These are phyloP conservation scores for Olyra latifolia DNA, from an alignment of 176 grass and related monocot species.

Conservation along the genomic window DNA sequence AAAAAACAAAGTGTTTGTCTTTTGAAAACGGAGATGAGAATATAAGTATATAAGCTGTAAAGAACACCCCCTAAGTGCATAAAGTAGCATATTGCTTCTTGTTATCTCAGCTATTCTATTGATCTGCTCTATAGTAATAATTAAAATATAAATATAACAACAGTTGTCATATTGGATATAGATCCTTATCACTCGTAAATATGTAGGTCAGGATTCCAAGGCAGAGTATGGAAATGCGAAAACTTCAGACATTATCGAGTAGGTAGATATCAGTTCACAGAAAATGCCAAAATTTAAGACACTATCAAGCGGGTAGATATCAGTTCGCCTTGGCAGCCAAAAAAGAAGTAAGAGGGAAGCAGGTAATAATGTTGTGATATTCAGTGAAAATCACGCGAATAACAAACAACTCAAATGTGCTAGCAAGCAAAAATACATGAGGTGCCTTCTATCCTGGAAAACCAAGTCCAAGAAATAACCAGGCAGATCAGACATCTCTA, in stretches of 20 bases:
- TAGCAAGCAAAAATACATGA: neutral
- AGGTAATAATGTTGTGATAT: neutral
- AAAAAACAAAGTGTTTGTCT: too few species aligned
- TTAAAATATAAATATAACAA: conserved; percentile 6
- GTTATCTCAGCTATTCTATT: conserved; percentile 2
- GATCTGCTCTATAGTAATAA: neutral
- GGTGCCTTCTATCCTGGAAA: neutral
- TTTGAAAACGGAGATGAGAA: too few species aligned
- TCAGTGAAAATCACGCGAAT: neutral
- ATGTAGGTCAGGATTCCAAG: neutral
- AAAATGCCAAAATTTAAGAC: neutral
- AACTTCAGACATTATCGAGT: neutral
- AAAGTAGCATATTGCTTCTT: neutral
- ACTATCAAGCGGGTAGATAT: neutral
- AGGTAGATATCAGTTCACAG: neutral
- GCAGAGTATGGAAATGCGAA: neutral
- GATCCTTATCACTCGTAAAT: neutral
- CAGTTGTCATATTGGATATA: conserved; percentile 23
- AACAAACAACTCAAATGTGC: neutral
- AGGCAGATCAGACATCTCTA: neutral
- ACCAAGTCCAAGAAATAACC: neutral
- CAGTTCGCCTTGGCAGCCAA: neutral
- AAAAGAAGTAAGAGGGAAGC: neutral
- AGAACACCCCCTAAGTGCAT: too few species aligned
- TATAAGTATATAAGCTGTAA: too few species aligned